Percentiles rank a stretch among this genome's conserved stretches.
phyloP scores from a whole-genome alignment of 441 rosid genomes.

The Mallotus repandus region DNA sequence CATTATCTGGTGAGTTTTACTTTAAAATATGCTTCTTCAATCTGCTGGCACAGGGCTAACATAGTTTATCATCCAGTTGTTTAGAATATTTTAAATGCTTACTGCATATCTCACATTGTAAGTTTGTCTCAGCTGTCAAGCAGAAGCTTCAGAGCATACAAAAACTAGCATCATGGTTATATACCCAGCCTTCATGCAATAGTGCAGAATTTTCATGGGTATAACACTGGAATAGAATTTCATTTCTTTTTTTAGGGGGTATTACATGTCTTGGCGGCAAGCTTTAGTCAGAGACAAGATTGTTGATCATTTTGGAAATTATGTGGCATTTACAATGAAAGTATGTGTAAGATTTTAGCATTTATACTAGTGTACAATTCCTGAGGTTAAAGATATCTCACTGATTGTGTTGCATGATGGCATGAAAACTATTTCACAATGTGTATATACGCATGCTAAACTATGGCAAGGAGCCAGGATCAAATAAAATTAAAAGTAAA shows the following conservation, averaged over 20 bases:
- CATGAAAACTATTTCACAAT: neutral
- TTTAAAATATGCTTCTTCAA: neutral
- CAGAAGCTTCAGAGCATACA: neutral
- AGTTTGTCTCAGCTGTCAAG: neutral
- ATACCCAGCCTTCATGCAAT: neutral
- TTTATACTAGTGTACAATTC: neutral
- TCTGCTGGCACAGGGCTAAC: neutral
- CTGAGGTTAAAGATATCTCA: neutral
- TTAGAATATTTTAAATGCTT: neutral
- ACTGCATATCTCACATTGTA: neutral
- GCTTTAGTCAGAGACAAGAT: neutral
- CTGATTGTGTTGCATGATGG: neutral
- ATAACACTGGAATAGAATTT: neutral
- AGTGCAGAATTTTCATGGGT: neutral
- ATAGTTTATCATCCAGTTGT: neutral
- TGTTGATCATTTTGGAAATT: neutral
- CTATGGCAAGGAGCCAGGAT: neutral
- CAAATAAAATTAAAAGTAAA: neutral
- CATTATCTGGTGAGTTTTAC: constrained; percentile 38
- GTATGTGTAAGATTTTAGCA: constrained; percentile 1
- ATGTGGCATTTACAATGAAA: neutral
- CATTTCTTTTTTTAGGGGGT: neutral
- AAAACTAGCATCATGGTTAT: neutral
- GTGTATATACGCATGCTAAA: neutral
- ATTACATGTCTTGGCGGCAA: neutral